A percentile compares a stretch with the other conserved stretches of the same genome.
Conservation (phyloP, 352 stramenopile genomes). For the Pythium rishiriense region DNA sequence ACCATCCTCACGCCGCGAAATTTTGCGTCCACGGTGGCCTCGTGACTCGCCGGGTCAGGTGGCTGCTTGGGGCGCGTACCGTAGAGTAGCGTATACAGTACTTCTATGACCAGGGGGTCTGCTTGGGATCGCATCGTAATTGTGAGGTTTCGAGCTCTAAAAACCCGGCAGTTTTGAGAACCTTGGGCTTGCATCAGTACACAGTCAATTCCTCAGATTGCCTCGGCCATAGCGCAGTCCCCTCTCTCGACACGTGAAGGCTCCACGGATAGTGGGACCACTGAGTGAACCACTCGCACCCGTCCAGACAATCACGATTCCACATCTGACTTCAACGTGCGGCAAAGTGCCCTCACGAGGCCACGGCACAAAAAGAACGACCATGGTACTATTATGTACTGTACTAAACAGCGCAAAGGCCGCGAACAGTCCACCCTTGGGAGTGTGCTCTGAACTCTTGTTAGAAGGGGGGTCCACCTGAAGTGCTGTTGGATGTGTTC, state of each 20-base stretch:
- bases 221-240: background rate
- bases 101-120: no score
- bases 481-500: background rate
- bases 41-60: no score
- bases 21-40: background rate
- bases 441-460: background rate
- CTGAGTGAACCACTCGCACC: background rate
- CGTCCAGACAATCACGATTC: constrained; percentile 5
- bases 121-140: no score
- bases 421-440: background rate
- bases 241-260: background rate
- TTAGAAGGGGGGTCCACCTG: background rate
- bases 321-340: constrained; percentile 10
- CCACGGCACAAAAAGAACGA: constrained; percentile 2
- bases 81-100: no score
- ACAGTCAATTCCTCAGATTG: no score
- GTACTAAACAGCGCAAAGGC: background rate
- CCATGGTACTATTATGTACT: background rate
- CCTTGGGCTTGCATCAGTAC: background rate
- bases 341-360: background rate
- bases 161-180: no score
- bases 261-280: constrained; percentile 6
- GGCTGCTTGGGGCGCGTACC: no score
- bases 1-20: constrained; percentile 14
- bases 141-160: background rate